Evolutionary conservation across 2,329 filamentous ascomycete genomes (phyloP).

Genomic region (Nannizziopsis arthrosporioides): DNA sequence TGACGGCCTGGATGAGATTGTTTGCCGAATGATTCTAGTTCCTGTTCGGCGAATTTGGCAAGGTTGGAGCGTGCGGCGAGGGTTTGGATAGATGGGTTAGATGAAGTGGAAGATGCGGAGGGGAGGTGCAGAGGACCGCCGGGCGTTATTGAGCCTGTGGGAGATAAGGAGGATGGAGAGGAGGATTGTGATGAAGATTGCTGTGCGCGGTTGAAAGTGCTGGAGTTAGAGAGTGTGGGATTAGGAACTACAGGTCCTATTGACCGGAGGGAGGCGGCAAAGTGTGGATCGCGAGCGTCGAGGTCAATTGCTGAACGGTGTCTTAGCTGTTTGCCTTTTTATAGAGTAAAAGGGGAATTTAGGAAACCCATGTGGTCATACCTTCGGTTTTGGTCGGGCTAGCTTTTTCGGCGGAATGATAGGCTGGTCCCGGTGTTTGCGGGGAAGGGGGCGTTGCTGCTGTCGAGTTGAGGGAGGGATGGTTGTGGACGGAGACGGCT

Average conservation of each 20-base stretch:
- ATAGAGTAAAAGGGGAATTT: neutral
- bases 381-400: slow-evolving; percentile 26
- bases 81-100: slow-evolving; percentile 45
- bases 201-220: slow-evolving; percentile 33
- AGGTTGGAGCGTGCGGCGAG: slow-evolving; percentile 43
- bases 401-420: slow-evolving; percentile 27
- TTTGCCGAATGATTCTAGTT: slow-evolving; percentile 41
- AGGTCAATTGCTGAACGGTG: slow-evolving; percentile 43
- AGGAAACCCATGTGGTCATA: slow-evolving; percentile 14
- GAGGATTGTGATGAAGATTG: slow-evolving; percentile 4
- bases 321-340: slow-evolving; percentile 7
- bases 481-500: slow-evolving; percentile 28
- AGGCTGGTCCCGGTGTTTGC: slow-evolving; percentile 20
- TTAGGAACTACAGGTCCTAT: slow-evolving; percentile 49
- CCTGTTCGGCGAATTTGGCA: slow-evolving; percentile 42
- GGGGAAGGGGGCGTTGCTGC: slow-evolving; percentile 18
- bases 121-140: slow-evolving; percentile 18
- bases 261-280: slow-evolving; percentile 66
- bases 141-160: neutral
- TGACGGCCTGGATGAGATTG: slow-evolving; percentile 30
- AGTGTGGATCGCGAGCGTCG: slow-evolving; percentile 52
- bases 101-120: slow-evolving; percentile 18
- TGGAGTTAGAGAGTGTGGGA: slow-evolving; percentile 45
- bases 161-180: slow-evolving; percentile 20
- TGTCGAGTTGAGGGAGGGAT: slow-evolving; percentile 29